Evolutionary conservation across 2,329 filamentous ascomycete genomes (phyloP).

Genomic region (Cytospora piceae): DNA sequence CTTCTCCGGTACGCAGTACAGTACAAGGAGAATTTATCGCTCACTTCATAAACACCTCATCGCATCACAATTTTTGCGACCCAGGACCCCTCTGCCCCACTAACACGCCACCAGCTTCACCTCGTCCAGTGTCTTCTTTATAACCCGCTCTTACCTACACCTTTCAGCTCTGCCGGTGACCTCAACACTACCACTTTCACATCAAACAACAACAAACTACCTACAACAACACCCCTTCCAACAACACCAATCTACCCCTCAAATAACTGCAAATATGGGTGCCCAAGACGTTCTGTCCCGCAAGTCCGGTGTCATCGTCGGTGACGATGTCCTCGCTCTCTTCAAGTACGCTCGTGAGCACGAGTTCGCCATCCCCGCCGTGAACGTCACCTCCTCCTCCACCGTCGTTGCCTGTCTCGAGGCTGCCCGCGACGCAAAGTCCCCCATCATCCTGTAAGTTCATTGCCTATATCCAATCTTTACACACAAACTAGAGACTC

Average conservation of each 20-base stretch:
- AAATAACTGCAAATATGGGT: slow-evolving; percentile 43
- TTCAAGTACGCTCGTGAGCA: slow-evolving; percentile 91
- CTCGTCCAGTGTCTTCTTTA: slow-evolving; percentile 16
- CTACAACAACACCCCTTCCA: not conserved
- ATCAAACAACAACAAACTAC: not conserved
- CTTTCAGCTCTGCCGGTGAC: slow-evolving; percentile 11
- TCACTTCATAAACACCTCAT: slow-evolving; percentile 30
- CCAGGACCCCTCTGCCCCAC: slow-evolving; percentile 23
- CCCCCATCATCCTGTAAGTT: slow-evolving; percentile 76
- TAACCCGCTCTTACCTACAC: slow-evolving; percentile 20
- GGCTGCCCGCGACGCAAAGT: slow-evolving; percentile 89
- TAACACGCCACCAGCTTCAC: slow-evolving; percentile 24
- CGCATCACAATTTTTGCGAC: slow-evolving; percentile 27
- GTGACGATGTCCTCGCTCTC: slow-evolving; percentile 52
- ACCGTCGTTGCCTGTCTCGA: slow-evolving; percentile 79
- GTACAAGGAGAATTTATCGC: slow-evolving; percentile 29
- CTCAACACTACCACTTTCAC: slow-evolving; percentile 10
- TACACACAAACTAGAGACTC: not conserved
- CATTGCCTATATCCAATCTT: not conserved
- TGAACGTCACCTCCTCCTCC: slow-evolving; percentile 94
- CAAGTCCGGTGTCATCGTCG: slow-evolving; percentile 69
- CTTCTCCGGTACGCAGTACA: not conserved
- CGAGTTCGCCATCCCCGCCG: slow-evolving; percentile 84
- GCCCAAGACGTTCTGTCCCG: slow-evolving; percentile 59
- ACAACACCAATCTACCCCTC: not conserved